A percentile compares a stretch with the other conserved stretches of the same genome.
Evolutionary conservation across 1,284 basidiomycete species (phyloP).

Genomic region (Laetiporus sulphureus): DNA sequence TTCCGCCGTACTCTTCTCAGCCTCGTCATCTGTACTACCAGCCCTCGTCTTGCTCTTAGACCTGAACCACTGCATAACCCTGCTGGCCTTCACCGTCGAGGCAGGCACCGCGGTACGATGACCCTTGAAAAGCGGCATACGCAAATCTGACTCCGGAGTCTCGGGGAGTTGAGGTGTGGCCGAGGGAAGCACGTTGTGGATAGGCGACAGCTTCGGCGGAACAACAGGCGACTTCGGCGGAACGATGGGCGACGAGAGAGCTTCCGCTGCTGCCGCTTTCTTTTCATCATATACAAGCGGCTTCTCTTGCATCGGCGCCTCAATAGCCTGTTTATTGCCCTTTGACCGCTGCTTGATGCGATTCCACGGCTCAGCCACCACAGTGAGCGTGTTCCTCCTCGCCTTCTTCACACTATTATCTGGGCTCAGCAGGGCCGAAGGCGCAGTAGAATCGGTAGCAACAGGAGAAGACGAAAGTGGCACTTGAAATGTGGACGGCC

Average conservation of each 20-base stretch:
- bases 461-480: constrained; percentile 15
- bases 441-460: constrained; percentile 15
- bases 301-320: constrained; percentile 34
- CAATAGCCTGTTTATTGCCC: constrained; percentile 24
- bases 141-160: constrained; percentile 19
- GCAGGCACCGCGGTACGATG: constrained; percentile 42
- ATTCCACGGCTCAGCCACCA: constrained; percentile 75
- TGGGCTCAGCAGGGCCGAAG: constrained; percentile 30
- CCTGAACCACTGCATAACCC: constrained; percentile 81
- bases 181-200: no score
- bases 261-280: constrained; percentile 4
- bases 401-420: constrained; percentile 42
- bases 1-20: constrained; percentile 18
- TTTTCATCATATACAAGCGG: constrained; percentile 18
- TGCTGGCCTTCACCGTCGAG: constrained; percentile 66
- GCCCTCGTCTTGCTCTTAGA: constrained; percentile 51
- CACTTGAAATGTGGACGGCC: constrained; percentile 32
- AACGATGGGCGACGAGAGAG: constrained; percentile 1
- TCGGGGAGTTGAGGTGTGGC: constrained; percentile 19
- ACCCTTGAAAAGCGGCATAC: constrained; percentile 17
- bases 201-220: no score
- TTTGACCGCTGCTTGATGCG: constrained; percentile 47
- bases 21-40: constrained; percentile 27
- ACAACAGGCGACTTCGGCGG: constrained; percentile 12
- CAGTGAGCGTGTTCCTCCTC: constrained; percentile 72